Evolutionary conservation across 257 asterid species (phyloP).

Genomic region (Sherardia arvensis): DNA sequence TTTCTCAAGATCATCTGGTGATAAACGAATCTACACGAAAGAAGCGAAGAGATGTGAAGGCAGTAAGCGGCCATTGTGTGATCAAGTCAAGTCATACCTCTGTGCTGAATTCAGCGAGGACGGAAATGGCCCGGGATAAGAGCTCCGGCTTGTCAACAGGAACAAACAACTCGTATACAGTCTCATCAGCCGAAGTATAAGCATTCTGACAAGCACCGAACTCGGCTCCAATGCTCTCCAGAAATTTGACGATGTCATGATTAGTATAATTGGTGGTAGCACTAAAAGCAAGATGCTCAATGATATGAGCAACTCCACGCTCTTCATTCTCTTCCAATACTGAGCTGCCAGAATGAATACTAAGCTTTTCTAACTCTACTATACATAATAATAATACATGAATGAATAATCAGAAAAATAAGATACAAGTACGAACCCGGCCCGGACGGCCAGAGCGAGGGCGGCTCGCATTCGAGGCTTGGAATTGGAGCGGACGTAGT

Average conservation of each 20-base stretch:
- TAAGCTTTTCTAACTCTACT: conserved; percentile 12
- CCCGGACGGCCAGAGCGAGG: conserved; percentile 79
- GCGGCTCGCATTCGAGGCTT: conserved; percentile 97
- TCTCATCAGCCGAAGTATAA: conserved; percentile 84
- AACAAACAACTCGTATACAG: conserved; percentile 84
- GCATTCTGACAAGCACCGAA: conserved; percentile 98
- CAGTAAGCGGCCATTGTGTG: background rate
- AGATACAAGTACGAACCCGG: conserved; percentile 76
- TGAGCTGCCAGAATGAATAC: conserved; percentile 74
- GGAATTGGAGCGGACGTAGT: conserved; percentile 83
- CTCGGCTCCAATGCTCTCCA: conserved; percentile 93
- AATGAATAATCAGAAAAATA: background rate
- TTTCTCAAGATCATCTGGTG: conserved; percentile 70
- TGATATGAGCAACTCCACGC: conserved; percentile 96
- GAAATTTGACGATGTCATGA: conserved; percentile 85
- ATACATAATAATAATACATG: too few species aligned
- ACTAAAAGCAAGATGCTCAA: conserved; percentile 97
- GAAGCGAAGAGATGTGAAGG: background rate
- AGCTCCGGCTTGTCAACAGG: conserved; percentile 91
- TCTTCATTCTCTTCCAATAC: conserved; percentile 95
- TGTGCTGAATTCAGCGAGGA: conserved; percentile 86
- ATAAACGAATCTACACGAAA: conserved; percentile 61
- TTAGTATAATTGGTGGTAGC: conserved; percentile 84
- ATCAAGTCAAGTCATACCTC: conserved; percentile 39
- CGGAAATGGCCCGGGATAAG: conserved; percentile 76